Evolutionary conservation across 768 basidiomycete species (phyloP).

Genomic region (Boletus barrowsii): DNA sequence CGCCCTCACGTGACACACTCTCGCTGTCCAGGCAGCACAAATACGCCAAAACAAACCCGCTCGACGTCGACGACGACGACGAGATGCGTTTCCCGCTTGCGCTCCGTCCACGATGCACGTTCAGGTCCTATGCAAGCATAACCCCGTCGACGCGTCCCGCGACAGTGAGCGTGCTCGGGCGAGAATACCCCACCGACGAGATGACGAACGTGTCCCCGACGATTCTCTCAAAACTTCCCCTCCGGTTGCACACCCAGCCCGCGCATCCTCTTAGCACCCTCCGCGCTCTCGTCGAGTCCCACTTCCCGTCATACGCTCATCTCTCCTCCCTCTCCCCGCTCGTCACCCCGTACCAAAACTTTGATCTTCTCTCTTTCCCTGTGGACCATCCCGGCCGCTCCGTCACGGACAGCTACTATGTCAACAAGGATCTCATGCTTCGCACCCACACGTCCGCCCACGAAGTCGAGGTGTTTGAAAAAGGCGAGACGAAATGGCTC

Average conservation of each 20-base stretch:
- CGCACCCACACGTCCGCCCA: slow-evolving; percentile 99
- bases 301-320: slow-evolving; percentile 73
- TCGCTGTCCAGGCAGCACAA: neutral
- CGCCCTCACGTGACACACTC: slow-evolving; percentile 5
- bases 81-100: slow-evolving; percentile 16
- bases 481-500: slow-evolving; percentile 79
- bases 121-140: slow-evolving; percentile 10
- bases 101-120: slow-evolving; percentile 1
- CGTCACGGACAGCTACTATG: slow-evolving; percentile 91
- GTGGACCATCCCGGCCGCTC: slow-evolving; percentile 90
- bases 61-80: neutral
- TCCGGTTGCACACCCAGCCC: slow-evolving; percentile 70
- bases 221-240: slow-evolving; percentile 77
- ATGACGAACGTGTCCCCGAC: slow-evolving; percentile 83
- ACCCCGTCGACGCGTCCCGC: slow-evolving; percentile 4
- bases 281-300: slow-evolving; percentile 76
- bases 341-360: slow-evolving; percentile 89
- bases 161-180: slow-evolving; percentile 54
- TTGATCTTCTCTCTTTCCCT: slow-evolving; percentile 95
- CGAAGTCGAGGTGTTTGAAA: slow-evolving; percentile 86
- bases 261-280: slow-evolving; percentile 87
- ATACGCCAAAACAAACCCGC: slow-evolving; percentile 23
- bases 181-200: slow-evolving; percentile 69
- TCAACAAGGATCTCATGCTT: slow-evolving; percentile 87
- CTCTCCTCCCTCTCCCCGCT: slow-evolving; percentile 80